Base-by-base conservation (phyloP, 1,284 basidiomycete genomes). In the Papiliotrema nemorosa region DNA sequence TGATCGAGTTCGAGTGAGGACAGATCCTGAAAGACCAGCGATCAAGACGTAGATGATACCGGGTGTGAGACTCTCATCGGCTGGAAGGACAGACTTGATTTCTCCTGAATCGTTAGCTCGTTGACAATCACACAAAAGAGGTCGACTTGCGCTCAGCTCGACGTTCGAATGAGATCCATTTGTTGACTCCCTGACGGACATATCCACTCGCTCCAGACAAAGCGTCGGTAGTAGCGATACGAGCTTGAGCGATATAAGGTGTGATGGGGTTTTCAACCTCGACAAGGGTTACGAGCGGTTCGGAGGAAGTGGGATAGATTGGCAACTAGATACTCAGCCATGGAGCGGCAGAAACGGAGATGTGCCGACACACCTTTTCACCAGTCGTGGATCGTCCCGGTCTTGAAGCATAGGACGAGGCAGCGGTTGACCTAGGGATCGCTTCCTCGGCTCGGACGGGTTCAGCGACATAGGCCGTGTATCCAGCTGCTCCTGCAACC, bases 11-110 rank as follows among this genome's bases (percentile, higher is more conserved):
- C 91, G 85, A 0, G 87, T 83, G 50, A 96, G 71, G 60, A 97
- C 85, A 50, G 88, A 89, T 1, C 87, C 88, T 0, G 88, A 87
- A 41, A 97, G 83, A 3, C 89, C 85, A 1, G 89, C 85, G 35
- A 97, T 82, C 42, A 90, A 88, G 49, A 90, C 85, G 76, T 92
- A 93, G 53, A 93, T 84, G 12, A 87, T 68, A 18, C 87, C 88
- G 1, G 92, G 92, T 5, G 85, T 91, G 34, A 96, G 80, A 1
- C 84, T 78, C 76, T 97, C 92, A 46, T 86, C 79, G 1, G 83
- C 80, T 1, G 88, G 83, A 22, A 88, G 76, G 62, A 96, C 81
- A 5, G 85, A 81, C 73, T 91, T 92, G 40, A 94, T 78, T 54
- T 88, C 84, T 54, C 78, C 90, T 92, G 41, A 13, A 45, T 10